Evolutionary conservation across 208 protist species (phyloP).

Genomic region (Trypanosoma caninum): DNA sequence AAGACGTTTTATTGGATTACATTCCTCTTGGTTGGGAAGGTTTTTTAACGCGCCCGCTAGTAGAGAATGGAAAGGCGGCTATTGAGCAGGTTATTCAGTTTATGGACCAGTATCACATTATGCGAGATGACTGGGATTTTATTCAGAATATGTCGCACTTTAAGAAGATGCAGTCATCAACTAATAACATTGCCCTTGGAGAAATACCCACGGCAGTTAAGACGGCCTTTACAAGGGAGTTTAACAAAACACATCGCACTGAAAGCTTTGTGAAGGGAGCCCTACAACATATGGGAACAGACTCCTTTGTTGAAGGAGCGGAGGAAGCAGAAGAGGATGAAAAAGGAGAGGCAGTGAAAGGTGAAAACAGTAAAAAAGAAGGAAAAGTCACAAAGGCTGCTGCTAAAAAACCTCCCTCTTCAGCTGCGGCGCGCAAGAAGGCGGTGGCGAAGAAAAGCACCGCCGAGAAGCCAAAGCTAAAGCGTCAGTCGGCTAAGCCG

Average conservation of each 20-base stretch:
- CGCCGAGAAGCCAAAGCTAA: slow-evolving; percentile 26
- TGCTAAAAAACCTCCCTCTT: slow-evolving; percentile 14
- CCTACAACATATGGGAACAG: slow-evolving; percentile 31
- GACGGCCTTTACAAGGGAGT: slow-evolving; percentile 85
- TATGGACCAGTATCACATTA: slow-evolving; percentile 85
- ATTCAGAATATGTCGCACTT: slow-evolving; percentile 67
- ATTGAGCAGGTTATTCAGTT: slow-evolving; percentile 72
- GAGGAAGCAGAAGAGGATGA: slow-evolving; percentile 24
- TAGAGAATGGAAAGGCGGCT: slow-evolving; percentile 55
- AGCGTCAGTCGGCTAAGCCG: slow-evolving; percentile 8
- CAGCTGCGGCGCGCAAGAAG: slow-evolving; percentile 22
- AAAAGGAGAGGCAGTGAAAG: not conserved
- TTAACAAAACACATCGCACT: slow-evolving; percentile 81
- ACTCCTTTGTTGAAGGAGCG: slow-evolving; percentile 4
- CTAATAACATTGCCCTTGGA: slow-evolving; percentile 3
- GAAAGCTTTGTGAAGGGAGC: slow-evolving; percentile 65
- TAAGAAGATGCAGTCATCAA: slow-evolving; percentile 54
- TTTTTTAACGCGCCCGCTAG: slow-evolving; percentile 53
- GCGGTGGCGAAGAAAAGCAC: slow-evolving; percentile 25
- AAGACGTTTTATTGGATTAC: slow-evolving; percentile 84
- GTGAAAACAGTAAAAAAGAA: slow-evolving; percentile 16
- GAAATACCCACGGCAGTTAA: slow-evolving; percentile 78
- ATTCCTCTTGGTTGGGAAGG: slow-evolving; percentile 74
- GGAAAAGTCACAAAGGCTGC: slow-evolving; percentile 18
- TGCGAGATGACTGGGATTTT: slow-evolving; percentile 90